phyloP scores from a whole-genome alignment of 768 basidiomycete genomes.

The Trichaptum fuscoviolaceum region DNA sequence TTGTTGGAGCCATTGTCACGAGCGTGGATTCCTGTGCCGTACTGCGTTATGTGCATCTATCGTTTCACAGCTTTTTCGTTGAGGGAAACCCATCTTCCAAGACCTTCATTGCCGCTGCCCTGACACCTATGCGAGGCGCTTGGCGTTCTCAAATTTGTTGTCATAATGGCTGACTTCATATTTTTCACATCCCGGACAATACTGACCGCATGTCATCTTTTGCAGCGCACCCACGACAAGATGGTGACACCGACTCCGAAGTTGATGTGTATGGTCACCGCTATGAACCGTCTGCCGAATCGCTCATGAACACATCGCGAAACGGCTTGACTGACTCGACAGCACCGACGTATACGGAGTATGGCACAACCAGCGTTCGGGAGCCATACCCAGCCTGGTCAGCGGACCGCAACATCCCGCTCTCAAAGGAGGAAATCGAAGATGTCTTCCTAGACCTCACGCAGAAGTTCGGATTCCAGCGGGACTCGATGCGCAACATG shows the following conservation, averaged over 20 bases:
- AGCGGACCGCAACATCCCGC: constrained; percentile 85
- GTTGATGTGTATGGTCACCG: constrained; percentile 66
- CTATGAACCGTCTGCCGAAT: constrained; percentile 72
- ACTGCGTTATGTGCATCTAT: too few relatives aligned
- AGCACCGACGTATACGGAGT: constrained; percentile 69
- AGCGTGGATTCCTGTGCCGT: too few relatives aligned
- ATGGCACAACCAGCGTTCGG: constrained; percentile 47
- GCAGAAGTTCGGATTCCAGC: constrained; percentile 98
- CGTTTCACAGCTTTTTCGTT: too few relatives aligned
- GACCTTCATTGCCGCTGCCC: background rate
- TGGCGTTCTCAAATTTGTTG: background rate
- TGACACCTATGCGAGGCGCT: background rate
- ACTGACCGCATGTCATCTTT: background rate
- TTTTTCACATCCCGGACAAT: background rate
- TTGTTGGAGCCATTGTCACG: too few relatives aligned
- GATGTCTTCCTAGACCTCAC: constrained; percentile 96
- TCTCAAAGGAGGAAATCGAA: constrained; percentile 99
- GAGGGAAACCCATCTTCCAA: background rate
- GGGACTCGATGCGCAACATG: constrained; percentile 95
- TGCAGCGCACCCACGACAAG: constrained; percentile 48
- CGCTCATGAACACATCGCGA: constrained; percentile 52
- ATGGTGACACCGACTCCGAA: constrained; percentile 76
- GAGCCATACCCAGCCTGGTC: constrained; percentile 97
- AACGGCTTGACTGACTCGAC: constrained; percentile 63
- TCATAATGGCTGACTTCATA: constrained; percentile 3